A percentile compares a stretch with the other conserved stretches of the same genome.
phyloP scores from a whole-genome alignment of 495 filamentous ascomycete genomes.

The Neurospora sp. region DNA sequence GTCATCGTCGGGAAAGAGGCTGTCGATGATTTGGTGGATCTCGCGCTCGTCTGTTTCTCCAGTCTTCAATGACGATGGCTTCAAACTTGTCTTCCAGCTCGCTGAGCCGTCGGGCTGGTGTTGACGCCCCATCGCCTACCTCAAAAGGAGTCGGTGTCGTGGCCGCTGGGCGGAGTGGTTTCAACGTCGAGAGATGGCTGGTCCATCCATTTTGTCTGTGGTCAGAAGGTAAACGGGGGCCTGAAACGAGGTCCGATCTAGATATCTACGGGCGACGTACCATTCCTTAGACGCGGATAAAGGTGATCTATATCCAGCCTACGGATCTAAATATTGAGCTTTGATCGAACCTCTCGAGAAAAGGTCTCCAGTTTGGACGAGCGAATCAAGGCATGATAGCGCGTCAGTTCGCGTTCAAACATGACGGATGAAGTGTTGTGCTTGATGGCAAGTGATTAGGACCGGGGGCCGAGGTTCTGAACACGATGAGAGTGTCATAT shows the following conservation, averaged over 20 bases:
- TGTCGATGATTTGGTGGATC: conserved; percentile 42
- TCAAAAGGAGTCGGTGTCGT: conserved; percentile 23
- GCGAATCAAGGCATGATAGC: conserved; percentile 26
- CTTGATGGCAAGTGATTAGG: neutral
- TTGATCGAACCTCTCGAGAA: conserved; percentile 22
- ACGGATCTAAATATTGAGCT: too few species aligned
- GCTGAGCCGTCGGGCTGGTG: conserved; percentile 34
- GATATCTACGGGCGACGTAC: too few species aligned
- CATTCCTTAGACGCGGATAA: too few species aligned
- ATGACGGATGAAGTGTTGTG: neutral
- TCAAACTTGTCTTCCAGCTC: conserved; percentile 48
- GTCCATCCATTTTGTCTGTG: neutral
- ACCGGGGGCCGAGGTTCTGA: neutral
- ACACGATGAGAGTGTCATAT: neutral
- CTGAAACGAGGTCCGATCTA: neutral
- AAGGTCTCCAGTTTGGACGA: conserved; percentile 24
- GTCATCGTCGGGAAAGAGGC: conserved; percentile 36
- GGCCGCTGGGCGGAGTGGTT: conserved; percentile 5
- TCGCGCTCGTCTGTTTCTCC: conserved; percentile 34
- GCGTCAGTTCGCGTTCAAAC: conserved; percentile 8
- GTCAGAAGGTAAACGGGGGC: neutral
- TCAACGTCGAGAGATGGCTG: neutral
- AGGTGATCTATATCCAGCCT: too few species aligned
- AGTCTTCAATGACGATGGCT: conserved; percentile 42
- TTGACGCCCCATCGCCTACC: conserved; percentile 30